phyloP scores from a whole-genome alignment of 371 early-diverging fungal genomes.

The Lichtheimia corymbifera region DNA sequence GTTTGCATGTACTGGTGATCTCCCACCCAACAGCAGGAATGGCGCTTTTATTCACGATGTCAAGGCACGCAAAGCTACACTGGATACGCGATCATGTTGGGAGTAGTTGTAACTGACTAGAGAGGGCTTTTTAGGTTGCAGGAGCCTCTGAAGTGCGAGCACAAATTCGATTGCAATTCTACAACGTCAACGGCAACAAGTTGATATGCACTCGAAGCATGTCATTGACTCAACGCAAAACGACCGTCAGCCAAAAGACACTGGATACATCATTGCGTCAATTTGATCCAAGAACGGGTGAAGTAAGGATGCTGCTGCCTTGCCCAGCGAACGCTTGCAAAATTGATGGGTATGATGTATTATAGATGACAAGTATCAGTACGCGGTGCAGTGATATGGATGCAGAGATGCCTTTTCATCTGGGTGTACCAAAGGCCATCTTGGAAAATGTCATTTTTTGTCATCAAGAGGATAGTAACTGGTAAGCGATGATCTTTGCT shows the following conservation, averaged over 20 bases:
- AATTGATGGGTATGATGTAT: not conserved
- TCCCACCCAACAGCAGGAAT: constrained; percentile 94
- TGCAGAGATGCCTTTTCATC: constrained; percentile 77
- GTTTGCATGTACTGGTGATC: constrained; percentile 96
- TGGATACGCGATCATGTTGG: not conserved
- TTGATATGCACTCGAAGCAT: constrained; percentile 85
- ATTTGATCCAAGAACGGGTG: constrained; percentile 61
- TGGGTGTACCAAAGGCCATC: constrained; percentile 93
- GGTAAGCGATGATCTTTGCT: constrained; percentile 50
- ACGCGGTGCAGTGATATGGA: constrained; percentile 89
- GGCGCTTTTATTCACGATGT: constrained; percentile 98
- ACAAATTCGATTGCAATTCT: constrained; percentile 91
- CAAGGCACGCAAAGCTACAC: constrained; percentile 62
- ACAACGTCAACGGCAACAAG: constrained; percentile 71
- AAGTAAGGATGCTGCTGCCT: constrained; percentile 34
- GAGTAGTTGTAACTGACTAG: no score
- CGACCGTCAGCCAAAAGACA: constrained; percentile 73
- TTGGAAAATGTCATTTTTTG: constrained; percentile 99
- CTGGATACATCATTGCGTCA: constrained; percentile 81
- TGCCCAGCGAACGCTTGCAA: not conserved
- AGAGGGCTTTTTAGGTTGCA: constrained; percentile 60
- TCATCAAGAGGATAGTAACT: constrained; percentile 99
- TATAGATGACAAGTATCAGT: constrained; percentile 69
- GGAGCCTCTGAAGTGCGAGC: constrained; percentile 89
- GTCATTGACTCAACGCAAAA: constrained; percentile 73